These are phyloP conservation scores for Zasmidium angulare DNA, from an alignment of 2,329 filamentous ascomycete species.

Conservation along the genomic window DNA sequence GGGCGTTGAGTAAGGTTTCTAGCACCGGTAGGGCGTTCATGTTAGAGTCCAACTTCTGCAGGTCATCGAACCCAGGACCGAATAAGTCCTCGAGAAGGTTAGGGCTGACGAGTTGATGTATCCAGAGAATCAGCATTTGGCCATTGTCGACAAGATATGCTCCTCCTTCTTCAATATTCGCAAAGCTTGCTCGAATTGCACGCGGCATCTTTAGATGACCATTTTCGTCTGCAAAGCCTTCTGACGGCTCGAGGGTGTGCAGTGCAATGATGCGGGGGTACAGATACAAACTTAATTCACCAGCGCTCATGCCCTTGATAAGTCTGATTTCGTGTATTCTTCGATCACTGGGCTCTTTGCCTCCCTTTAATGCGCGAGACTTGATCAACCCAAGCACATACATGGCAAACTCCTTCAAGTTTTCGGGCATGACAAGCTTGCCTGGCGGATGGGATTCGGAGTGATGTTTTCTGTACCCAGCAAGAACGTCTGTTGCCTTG, in stretches of 20 bases:
- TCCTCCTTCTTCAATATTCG: conserved; percentile 85
- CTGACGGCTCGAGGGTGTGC: conserved; percentile 81
- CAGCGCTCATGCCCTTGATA: conserved; percentile 81
- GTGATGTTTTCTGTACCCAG: conserved; percentile 90
- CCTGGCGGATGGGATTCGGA: conserved; percentile 83
- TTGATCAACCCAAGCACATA: conserved; percentile 90
- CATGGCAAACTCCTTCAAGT: conserved; percentile 95
- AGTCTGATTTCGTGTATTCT: conserved; percentile 88
- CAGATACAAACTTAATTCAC: conserved; percentile 85
- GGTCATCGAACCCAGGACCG: conserved; percentile 67
- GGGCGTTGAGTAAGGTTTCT: conserved; percentile 88
- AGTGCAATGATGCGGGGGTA: conserved; percentile 92
- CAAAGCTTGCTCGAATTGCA: conserved; percentile 77
- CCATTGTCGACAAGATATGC: conserved; percentile 96
- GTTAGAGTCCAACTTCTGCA: conserved; percentile 80
- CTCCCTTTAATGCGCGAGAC: conserved; percentile 87
- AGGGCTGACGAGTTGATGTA: conserved; percentile 87
- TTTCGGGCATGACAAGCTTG: conserved; percentile 91
- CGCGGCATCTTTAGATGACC: conserved; percentile 85
- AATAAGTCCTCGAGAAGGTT: conserved; percentile 90
- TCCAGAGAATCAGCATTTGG: conserved; percentile 86
- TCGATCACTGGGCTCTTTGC: conserved; percentile 85
- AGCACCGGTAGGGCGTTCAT: conserved; percentile 77
- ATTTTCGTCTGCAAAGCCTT: conserved; percentile 91
- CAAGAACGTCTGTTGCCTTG: conserved; percentile 88